A percentile compares a stretch with the other conserved stretches of the same genome.
phyloP scores from a whole-genome alignment of 1,284 basidiomycete genomes.

The Coniophora puteana region DNA sequence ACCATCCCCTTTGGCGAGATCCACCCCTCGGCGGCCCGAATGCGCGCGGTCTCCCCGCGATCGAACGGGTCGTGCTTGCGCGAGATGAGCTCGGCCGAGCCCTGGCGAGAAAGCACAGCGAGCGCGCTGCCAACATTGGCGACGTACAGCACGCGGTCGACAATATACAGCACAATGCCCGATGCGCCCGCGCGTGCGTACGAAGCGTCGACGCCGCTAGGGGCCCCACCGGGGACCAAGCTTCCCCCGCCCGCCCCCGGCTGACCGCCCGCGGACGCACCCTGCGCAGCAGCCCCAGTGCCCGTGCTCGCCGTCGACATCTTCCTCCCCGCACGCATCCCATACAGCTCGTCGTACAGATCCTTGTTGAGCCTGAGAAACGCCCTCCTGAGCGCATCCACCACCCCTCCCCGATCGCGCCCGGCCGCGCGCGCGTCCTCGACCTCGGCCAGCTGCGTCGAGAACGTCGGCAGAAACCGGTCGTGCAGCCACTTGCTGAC shows the following conservation, averaged over 20 bases:
- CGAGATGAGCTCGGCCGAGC: conserved; percentile 75
- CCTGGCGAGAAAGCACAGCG: conserved; percentile 86
- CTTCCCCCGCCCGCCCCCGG: too few relatives aligned
- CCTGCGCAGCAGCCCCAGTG: conserved; percentile 28
- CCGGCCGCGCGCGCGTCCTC: conserved; percentile 21
- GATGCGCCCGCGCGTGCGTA: conserved; percentile 75
- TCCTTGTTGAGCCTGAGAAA: conserved; percentile 85
- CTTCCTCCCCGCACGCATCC: conserved; percentile 49
- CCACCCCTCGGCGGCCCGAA: conserved; percentile 93
- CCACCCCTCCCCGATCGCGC: conserved; percentile 50
- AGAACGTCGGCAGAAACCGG: conserved; percentile 66
- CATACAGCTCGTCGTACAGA: conserved; percentile 62
- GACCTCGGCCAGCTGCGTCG: conserved; percentile 38
- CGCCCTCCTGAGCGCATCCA: conserved; percentile 79
- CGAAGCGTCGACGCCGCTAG: conserved; percentile 35
- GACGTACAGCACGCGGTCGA: conserved; percentile 79
- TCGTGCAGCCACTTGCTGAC: conserved; percentile 82
- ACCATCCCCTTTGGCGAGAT: conserved; percentile 92
- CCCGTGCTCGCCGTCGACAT: conserved; percentile 62
- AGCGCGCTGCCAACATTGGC: conserved; percentile 91
- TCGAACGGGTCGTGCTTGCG: conserved; percentile 91
- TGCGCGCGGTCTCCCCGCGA: conserved; percentile 79
- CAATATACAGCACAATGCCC: conserved; percentile 85
- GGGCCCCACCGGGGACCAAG: too few relatives aligned
- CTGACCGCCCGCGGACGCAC: too few relatives aligned